Conservation (phyloP, 163 green algal species). For the Prototheca cutis region DNA sequence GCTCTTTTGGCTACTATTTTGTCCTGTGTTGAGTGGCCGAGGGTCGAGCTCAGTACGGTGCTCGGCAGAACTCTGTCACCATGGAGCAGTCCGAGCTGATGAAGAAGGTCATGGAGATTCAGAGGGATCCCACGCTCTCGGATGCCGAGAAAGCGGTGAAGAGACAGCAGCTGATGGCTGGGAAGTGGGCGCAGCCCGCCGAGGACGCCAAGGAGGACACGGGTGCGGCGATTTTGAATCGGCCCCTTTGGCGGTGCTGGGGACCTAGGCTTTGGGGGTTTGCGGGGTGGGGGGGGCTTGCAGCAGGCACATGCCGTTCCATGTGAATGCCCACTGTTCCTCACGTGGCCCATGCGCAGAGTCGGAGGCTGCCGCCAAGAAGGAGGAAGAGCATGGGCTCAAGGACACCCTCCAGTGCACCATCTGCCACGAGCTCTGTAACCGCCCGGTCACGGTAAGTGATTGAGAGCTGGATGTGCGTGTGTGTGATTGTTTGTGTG, state of each 20-base stretch:
- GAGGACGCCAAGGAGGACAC: constrained; percentile 4
- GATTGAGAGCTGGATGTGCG: too few species aligned
- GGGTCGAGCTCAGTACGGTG: too few species aligned
- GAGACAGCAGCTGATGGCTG: constrained; percentile 61
- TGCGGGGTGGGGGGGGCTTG: too few species aligned
- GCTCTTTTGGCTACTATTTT: too few species aligned
- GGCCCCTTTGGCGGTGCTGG: neutral
- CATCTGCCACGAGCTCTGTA: constrained; percentile 78
- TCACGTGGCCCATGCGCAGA: too few species aligned
- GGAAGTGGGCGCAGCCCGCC: constrained; percentile 32
- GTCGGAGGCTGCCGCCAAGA: too few species aligned
- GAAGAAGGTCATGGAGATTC: constrained; percentile 62
- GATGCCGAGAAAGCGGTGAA: constrained; percentile 65
- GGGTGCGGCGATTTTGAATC: neutral
- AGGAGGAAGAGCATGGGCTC: constrained; percentile 24
- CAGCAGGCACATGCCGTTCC: too few species aligned
- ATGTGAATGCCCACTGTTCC: too few species aligned
- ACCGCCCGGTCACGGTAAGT: constrained; percentile 73
- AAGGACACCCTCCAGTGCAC: constrained; percentile 74
- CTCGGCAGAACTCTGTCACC: too few species aligned
- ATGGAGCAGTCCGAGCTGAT: constrained; percentile 38
- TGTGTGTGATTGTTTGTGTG: too few species aligned
- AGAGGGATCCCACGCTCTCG: constrained; percentile 50
- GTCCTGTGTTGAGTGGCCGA: too few species aligned
- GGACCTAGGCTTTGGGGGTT: neutral